A percentile compares a stretch with the other conserved stretches of the same genome.
Conservation (phyloP, 768 basidiomycete genomes). For the Hericium rajendrae region DNA sequence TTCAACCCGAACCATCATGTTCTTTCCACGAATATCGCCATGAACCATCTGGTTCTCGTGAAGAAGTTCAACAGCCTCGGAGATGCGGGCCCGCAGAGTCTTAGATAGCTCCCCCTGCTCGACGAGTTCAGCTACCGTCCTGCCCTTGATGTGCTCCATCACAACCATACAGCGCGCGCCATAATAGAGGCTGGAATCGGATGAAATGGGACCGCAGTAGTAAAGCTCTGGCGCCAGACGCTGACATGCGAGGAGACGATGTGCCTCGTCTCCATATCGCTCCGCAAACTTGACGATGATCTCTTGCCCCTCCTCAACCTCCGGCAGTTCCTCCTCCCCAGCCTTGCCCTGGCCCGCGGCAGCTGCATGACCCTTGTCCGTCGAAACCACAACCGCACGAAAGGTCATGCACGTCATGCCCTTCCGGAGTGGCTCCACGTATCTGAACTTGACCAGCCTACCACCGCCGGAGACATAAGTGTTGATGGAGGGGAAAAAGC, state of each 20-base stretch:
- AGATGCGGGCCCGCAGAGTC: constrained; percentile 16
- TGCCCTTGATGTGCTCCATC: constrained; percentile 27
- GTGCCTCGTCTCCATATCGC: constrained; percentile 24
- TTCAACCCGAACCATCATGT: constrained; percentile 21
- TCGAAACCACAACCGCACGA: not conserved
- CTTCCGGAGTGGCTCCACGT: not conserved
- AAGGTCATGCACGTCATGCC: not conserved
- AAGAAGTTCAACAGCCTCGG: constrained; percentile 13
- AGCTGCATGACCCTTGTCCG: too few species aligned
- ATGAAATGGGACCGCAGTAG: constrained; percentile 6
- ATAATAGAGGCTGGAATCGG: not conserved
- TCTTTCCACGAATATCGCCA: constrained; percentile 28
- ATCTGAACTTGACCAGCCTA: not conserved
- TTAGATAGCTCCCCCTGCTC: not conserved
- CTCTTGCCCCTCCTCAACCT: not conserved
- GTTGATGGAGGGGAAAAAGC: not conserved
- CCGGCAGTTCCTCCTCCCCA: too few species aligned
- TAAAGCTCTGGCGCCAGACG: constrained; percentile 20
- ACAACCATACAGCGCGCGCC: constrained; percentile 25
- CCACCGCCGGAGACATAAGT: not conserved
- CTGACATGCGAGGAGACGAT: constrained; percentile 21
- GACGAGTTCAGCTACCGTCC: not conserved
- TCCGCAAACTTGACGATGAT: constrained; percentile 31
- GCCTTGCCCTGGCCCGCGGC: too few species aligned
- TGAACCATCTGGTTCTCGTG: constrained; percentile 26